These are phyloP conservation scores for Candida silvicultrix DNA, from an alignment of 805 yeast species.

Conservation along the genomic window DNA sequence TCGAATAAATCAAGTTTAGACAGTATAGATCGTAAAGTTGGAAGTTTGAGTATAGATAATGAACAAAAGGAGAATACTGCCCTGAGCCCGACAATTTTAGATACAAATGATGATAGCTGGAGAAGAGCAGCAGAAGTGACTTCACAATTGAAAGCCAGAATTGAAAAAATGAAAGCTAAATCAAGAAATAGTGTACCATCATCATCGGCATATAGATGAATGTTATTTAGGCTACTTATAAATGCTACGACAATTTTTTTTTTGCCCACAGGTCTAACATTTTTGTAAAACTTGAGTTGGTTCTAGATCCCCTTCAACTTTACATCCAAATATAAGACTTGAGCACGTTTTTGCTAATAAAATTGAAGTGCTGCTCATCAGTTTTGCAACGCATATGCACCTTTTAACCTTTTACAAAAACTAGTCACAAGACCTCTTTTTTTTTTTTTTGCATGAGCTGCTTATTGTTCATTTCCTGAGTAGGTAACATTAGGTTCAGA, in stretches of 20 bases:
- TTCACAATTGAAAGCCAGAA: constrained; percentile 75
- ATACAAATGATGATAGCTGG: constrained; percentile 69
- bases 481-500: no score
- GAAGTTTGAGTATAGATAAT: constrained; percentile 21
- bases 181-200: constrained; percentile 18
- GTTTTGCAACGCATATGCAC: not conserved
- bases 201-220: not conserved
- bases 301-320: no score
- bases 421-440: not conserved
- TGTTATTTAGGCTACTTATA: no score
- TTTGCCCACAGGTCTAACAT: no score
- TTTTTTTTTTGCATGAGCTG: not conserved
- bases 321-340: no score
- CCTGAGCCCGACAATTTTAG: constrained; percentile 6
- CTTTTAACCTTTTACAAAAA: not conserved
- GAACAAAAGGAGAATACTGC: constrained; percentile 21
- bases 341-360: not conserved
- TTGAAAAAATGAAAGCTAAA: constrained; percentile 81
- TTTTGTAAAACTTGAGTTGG: no score
- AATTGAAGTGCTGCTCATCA: not conserved
- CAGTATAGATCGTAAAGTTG: constrained; percentile 19
- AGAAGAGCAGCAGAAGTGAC: constrained; percentile 87
- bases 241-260: no score
- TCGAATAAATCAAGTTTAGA: constrained; percentile 12
- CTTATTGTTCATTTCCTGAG: not conserved